phyloP scores from a whole-genome alignment of 257 asterid genomes.

The Nicotiana benthamiana region DNA sequence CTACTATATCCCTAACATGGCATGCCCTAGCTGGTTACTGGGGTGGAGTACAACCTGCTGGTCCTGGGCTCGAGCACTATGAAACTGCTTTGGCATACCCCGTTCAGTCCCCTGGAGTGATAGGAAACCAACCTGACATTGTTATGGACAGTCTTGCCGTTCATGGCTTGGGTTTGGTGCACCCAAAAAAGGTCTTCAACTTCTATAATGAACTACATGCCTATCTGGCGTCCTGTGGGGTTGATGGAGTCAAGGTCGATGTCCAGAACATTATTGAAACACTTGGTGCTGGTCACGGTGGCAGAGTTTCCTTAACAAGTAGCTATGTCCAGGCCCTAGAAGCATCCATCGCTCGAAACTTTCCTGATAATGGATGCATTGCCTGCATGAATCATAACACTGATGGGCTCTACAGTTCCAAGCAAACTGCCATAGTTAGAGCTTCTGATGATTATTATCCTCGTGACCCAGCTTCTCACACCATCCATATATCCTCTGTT shows the following conservation, averaged over 20 bases:
- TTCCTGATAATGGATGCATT: conserved; percentile 80
- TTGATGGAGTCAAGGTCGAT: conserved; percentile 96
- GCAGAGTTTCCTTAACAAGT: conserved; percentile 85
- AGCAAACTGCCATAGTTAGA: conserved; percentile 74
- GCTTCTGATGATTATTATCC: conserved; percentile 96
- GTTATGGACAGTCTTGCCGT: conserved; percentile 95
- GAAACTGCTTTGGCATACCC: conserved; percentile 84
- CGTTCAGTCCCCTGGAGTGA: conserved; percentile 81
- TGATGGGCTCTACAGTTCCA: conserved; percentile 77
- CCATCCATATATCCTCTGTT: conserved; percentile 82
- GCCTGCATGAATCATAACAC: conserved; percentile 97
- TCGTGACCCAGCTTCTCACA: conserved; percentile 93
- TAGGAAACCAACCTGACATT: conserved; percentile 92
- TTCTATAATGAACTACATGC: conserved; percentile 93
- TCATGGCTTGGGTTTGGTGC: conserved; percentile 86
- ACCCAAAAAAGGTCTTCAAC: conserved; percentile 79
- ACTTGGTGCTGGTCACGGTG: conserved; percentile 97
- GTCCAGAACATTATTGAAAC: conserved; percentile 97
- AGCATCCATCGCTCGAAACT: conserved; percentile 76
- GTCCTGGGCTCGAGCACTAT: conserved; percentile 83
- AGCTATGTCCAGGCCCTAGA: conserved; percentile 91
- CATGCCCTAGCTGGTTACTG: conserved; percentile 96
- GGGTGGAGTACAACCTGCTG: conserved; percentile 96
- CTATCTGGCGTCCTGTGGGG: conserved; percentile 85
- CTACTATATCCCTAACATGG: too few species aligned